Evolutionary conservation across 2,329 filamentous ascomycete species (phyloP).

Genomic region (Diaporthe caulivora): DNA sequence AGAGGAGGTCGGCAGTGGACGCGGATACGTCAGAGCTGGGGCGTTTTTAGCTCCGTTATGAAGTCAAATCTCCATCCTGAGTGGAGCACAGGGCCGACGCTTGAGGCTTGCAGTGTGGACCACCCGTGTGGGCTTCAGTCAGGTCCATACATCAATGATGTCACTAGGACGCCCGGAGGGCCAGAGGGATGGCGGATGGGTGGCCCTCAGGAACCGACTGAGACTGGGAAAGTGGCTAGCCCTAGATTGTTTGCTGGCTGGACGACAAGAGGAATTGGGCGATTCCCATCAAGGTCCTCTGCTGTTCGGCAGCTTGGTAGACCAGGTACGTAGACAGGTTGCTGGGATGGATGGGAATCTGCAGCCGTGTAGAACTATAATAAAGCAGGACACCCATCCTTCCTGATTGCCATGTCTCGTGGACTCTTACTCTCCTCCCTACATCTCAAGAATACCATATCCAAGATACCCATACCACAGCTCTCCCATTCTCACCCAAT

Average conservation of each 20-base stretch:
- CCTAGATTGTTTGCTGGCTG: background rate
- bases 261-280: background rate
- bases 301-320: background rate
- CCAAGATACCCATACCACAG: constrained; percentile 17
- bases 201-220: constrained; percentile 4
- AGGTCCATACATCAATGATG: constrained; percentile 32
- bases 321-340: too few relatives aligned
- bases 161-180: background rate
- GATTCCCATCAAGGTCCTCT: constrained; percentile 1
- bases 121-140: background rate
- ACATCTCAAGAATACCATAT: constrained; percentile 22
- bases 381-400: constrained; percentile 1
- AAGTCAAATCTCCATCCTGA: constrained; percentile 27
- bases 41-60: constrained; percentile 22
- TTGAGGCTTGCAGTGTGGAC: constrained; percentile 20
- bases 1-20: background rate
- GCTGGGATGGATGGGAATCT: too few relatives aligned
- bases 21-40: constrained; percentile 22
- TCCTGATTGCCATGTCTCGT: background rate
- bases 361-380: constrained; percentile 10
- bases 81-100: constrained; percentile 8
- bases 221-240: background rate
- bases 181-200: background rate
- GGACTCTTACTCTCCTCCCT: background rate
- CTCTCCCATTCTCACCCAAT: background rate